A percentile compares a stretch with the other conserved stretches of the same genome.
Conservation (phyloP, 306 rosid genomes). For the Pachyrhizus erosus region DNA sequence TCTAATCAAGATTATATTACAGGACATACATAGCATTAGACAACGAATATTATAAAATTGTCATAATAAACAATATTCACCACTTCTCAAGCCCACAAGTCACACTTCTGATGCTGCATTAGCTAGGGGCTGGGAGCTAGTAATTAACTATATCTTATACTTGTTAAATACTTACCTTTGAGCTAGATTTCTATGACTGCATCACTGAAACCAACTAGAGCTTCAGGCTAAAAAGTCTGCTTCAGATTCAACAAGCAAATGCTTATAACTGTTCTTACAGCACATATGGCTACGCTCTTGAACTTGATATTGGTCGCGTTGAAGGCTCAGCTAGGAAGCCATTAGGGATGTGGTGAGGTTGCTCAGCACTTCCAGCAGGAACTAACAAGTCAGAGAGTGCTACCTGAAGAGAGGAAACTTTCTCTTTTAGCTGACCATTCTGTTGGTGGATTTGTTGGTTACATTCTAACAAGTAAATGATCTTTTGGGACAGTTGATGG, state of each 20-base stretch:
- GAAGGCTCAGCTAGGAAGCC: slow-evolving; percentile 41
- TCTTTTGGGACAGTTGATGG: slow-evolving; percentile 50
- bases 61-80: neutral
- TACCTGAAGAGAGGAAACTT: slow-evolving; percentile 49
- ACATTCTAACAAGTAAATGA: slow-evolving; percentile 55
- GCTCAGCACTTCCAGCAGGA: slow-evolving; percentile 39
- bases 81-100: neutral
- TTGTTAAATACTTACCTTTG: slow-evolving; percentile 1
- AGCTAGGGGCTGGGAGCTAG: neutral
- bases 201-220: slow-evolving; percentile 21
- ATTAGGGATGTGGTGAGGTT: slow-evolving; percentile 34
- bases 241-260: slow-evolving; percentile 17
- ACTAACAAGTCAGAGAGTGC: slow-evolving; percentile 38
- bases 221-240: slow-evolving; percentile 33
- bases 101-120: slow-evolving; percentile 9
- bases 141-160: neutral
- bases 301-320: slow-evolving; percentile 39
- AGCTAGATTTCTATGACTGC: slow-evolving; percentile 17
- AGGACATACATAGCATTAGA: neutral
- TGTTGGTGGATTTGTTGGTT: slow-evolving; percentile 53
- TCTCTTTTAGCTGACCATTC: slow-evolving; percentile 53
- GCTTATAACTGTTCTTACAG: neutral
- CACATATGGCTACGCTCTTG: slow-evolving; percentile 33
- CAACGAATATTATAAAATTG: slow-evolving; percentile 3
- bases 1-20: slow-evolving; percentile 15